phyloP scores from a whole-genome alignment of 139 green algal species.

The Asterochloris erici region DNA sequence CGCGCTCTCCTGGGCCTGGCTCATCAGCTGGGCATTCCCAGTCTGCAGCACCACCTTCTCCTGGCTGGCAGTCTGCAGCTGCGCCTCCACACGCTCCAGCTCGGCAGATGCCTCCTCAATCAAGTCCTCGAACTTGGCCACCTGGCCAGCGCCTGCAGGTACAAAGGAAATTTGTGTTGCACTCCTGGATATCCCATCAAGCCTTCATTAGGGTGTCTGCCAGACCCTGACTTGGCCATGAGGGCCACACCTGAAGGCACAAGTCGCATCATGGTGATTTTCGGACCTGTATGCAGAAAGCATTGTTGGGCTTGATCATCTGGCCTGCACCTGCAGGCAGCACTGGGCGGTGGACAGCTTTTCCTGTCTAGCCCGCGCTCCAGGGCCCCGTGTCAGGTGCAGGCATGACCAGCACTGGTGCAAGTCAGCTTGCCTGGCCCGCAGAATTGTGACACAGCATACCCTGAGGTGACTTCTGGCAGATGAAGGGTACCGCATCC shows the following conservation, averaged over 20 bases:
- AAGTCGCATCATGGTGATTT: neutral
- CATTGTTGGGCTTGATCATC: neutral
- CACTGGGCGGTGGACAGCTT: neutral
- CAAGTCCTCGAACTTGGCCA: constrained; percentile 19
- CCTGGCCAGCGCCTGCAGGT: constrained; percentile 3
- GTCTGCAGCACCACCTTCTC: constrained; percentile 10
- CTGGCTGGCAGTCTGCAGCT: constrained; percentile 12
- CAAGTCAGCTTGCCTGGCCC: no score
- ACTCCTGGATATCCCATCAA: neutral
- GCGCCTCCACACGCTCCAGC: neutral
- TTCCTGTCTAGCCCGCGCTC: no score
- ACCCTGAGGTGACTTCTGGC: no score
- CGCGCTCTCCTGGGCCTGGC: neutral
- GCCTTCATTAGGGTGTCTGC: no score
- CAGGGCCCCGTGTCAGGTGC: no score
- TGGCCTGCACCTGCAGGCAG: constrained; percentile 1
- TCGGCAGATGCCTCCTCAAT: constrained; percentile 19
- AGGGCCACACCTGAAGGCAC: neutral
- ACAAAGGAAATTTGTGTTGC: no score
- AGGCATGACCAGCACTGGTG: no score
- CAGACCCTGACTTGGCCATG: no score
- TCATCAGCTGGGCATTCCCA: neutral
- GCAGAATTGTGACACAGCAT: no score
- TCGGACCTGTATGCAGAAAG: neutral
- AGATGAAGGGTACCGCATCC: no score